Base-by-base conservation (phyloP, 192 early-diverging fungal genomes). In the Coemansia biformis region DNA sequence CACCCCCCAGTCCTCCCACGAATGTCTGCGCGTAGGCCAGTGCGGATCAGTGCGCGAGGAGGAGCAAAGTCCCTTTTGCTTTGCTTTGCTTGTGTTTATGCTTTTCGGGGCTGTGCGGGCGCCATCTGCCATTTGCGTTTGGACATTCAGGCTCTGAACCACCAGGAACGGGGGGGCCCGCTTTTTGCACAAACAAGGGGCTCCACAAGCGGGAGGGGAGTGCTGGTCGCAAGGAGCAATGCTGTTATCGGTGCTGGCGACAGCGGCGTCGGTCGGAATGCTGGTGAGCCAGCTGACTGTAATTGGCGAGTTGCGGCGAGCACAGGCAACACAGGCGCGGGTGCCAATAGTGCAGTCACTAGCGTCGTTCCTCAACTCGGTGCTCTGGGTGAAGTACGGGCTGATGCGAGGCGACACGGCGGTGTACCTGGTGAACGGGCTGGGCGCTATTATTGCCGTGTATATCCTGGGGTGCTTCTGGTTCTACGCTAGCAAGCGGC, bases 371-470 rank as follows among this genome's bases (percentile, higher is more conserved):
- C 52, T 72, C 4, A 57, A 56, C 42, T 63, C 56, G 5, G 38
- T 72, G 14, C 44, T 72, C 10, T 72, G 68, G 68, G 32, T 57
- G 30, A 72, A 72, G 24, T 72, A 72, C 52, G 68, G 68, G 18
- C 34, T 64, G 21, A 38, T 72, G 4, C 54, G 51, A 5, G 15
- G 34, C 22, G 68, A 72, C 49, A 19, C 29, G 0, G 48, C 60
- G 2, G 36, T 72, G 1, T 14, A 23, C 9, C 8, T 55, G 3
- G 61, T 72, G 0, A 72, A 72, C 33, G 12, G 6, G 0, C 13
- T 63, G 1, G 68, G 68, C 5, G 37, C 36, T 11, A 9, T 56
- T 0, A 48, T 72, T 0, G 32, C 68, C 5, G 7, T 57, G 11
- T 72, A 57, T 38, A 64, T 72, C 2, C 15, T 72, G 11, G 37